Evolutionary conservation across 2,329 filamentous ascomycete genomes (phyloP).

Genomic region (Delphinella strobiligena): DNA sequence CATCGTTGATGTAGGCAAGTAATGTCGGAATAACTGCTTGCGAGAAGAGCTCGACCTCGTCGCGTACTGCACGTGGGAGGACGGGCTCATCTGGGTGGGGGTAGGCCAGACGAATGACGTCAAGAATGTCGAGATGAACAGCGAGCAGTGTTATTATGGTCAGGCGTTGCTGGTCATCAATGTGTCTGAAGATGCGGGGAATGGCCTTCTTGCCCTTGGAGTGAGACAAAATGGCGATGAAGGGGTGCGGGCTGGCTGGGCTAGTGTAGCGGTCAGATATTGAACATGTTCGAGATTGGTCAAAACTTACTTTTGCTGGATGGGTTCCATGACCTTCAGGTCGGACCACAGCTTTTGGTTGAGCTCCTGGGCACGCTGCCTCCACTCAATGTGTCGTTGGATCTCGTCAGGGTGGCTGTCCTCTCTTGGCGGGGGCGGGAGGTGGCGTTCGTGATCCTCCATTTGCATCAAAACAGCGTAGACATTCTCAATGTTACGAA

Average conservation of each 20-base stretch:
- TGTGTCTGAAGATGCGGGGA: slow-evolving; percentile 85
- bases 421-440: slow-evolving; percentile 56
- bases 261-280: slow-evolving; percentile 27
- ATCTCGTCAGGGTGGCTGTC: slow-evolving; percentile 56
- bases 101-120: slow-evolving; percentile 74
- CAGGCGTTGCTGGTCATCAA: slow-evolving; percentile 82
- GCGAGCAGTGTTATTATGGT: slow-evolving; percentile 94
- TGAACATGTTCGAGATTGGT: too few relatives aligned
- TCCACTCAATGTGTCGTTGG: slow-evolving; percentile 68
- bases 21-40: slow-evolving; percentile 80
- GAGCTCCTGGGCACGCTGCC: slow-evolving; percentile 55
- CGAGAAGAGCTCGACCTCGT: slow-evolving; percentile 86
- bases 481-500: slow-evolving; percentile 78
- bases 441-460: slow-evolving; percentile 79
- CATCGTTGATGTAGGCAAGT: slow-evolving; percentile 82
- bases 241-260: slow-evolving; percentile 64
- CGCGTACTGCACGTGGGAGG: slow-evolving; percentile 61
- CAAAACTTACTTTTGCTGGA: slow-evolving; percentile 43
- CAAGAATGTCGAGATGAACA: slow-evolving; percentile 81
- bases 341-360: slow-evolving; percentile 74
- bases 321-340: slow-evolving; percentile 87
- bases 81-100: slow-evolving; percentile 57
- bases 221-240: slow-evolving; percentile 90
- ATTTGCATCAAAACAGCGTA: slow-evolving; percentile 84
- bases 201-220: slow-evolving; percentile 95